These are phyloP conservation scores for Camillea tinctor DNA, from an alignment of 2,329 filamentous ascomycete genomes.

Conservation along the genomic window DNA sequence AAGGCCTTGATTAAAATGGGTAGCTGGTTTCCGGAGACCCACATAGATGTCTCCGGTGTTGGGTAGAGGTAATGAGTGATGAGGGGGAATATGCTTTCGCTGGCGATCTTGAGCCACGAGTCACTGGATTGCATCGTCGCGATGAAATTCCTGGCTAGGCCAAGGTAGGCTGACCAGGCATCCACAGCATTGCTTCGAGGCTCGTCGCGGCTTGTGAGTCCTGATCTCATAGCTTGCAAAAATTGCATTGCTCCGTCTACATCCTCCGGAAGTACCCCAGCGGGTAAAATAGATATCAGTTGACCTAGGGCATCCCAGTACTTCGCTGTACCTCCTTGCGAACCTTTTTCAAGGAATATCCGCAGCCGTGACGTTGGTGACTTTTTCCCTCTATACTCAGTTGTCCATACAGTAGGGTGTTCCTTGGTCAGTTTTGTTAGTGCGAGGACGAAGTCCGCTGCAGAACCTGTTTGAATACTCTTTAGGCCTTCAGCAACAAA, in stretches of 20 bases:
- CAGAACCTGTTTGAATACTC: conserved; percentile 70
- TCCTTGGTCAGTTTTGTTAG: conserved; percentile 63
- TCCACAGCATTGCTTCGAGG: conserved; percentile 63
- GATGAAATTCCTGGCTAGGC: conserved; percentile 56
- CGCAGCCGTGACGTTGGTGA: conserved; percentile 58
- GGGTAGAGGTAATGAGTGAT: conserved; percentile 55
- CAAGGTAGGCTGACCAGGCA: conserved; percentile 76
- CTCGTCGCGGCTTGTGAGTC: conserved; percentile 74
- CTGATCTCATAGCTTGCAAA: conserved; percentile 65
- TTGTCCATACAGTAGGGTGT: conserved; percentile 73
- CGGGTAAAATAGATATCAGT: conserved; percentile 60
- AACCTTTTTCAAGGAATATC: conserved; percentile 77
- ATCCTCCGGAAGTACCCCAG: conserved; percentile 50
- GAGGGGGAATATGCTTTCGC: conserved; percentile 53
- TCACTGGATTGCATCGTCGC: conserved; percentile 45
- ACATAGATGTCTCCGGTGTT: conserved; percentile 38
- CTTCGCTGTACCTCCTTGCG: conserved; percentile 68
- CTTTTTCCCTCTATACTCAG: conserved; percentile 52
- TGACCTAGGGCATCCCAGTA: conserved; percentile 72
- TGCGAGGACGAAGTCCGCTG: conserved; percentile 66
- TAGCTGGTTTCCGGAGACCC: conserved; percentile 35
- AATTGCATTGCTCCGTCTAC: conserved; percentile 58
- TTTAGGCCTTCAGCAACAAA: conserved; percentile 75
- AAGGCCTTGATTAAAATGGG: conserved; percentile 48
- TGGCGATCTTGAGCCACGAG: conserved; percentile 43